Percentiles rank a stretch among this genome's conserved stretches.
phyloP scores from a whole-genome alignment of 176 grass and related monocot genomes.

The Eleusine coracana region DNA sequence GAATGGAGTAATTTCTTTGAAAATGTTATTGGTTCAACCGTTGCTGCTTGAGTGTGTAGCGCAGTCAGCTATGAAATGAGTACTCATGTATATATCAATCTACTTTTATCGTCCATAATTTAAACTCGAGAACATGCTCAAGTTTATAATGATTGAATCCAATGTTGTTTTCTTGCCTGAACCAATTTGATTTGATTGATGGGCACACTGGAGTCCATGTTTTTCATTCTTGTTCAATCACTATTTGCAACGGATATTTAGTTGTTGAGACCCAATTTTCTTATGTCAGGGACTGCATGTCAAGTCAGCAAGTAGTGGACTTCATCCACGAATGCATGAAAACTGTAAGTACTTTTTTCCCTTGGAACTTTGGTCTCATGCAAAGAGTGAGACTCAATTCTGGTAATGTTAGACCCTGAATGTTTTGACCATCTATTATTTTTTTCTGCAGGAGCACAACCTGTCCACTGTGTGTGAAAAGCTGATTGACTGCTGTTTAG shows the following conservation, averaged over 20 bases:
- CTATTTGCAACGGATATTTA: background rate
- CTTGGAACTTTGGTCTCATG: background rate
- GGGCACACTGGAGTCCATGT: background rate
- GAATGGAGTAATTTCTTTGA: background rate
- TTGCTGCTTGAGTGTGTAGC: background rate
- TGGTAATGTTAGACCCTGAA: background rate
- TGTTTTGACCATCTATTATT: background rate
- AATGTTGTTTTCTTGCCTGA: background rate
- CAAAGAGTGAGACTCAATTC: background rate
- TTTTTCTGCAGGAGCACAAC: constrained; percentile 55
- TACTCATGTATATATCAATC: background rate
- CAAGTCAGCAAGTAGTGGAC: constrained; percentile 90
- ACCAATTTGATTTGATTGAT: background rate
- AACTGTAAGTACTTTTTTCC: constrained; percentile 46
- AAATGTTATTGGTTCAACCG: background rate
- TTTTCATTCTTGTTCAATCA: background rate
- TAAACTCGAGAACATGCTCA: background rate
- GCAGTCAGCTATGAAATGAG: background rate
- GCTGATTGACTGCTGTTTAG: constrained; percentile 76
- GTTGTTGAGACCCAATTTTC: constrained; percentile 17
- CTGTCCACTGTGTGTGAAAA: constrained; percentile 75
- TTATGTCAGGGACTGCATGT: constrained; percentile 87
- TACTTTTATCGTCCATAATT: background rate
- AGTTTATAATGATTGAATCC: background rate
- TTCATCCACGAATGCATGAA: constrained; percentile 69